phyloP scores from a whole-genome alignment of 1,284 basidiomycete genomes.

The Sphaerobolus stellatus region DNA sequence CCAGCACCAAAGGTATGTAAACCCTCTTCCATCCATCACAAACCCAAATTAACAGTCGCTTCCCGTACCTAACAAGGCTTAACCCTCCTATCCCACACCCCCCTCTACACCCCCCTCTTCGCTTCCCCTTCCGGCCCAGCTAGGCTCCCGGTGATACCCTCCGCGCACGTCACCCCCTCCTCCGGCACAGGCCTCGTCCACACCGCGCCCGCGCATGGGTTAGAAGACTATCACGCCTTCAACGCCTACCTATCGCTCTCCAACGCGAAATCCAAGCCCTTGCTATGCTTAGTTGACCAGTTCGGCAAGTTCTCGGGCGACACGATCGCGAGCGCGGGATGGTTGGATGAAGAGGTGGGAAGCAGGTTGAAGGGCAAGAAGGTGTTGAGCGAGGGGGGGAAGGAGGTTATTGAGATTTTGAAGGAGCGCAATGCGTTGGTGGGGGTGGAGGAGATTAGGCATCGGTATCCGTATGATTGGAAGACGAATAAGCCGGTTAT shows the following conservation, averaged over 20 bases:
- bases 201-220: slow-evolving; percentile 92
- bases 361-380: slow-evolving; percentile 62
- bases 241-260: slow-evolving; percentile 44
- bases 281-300: slow-evolving; percentile 77
- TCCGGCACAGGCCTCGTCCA: slow-evolving; percentile 98
- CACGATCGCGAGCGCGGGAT: slow-evolving; percentile 40
- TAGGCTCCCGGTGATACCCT: slow-evolving; percentile 45
- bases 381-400: slow-evolving; percentile 73
- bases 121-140: slow-evolving; percentile 14
- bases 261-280: slow-evolving; percentile 27
- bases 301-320: slow-evolving; percentile 72
- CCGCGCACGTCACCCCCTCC: slow-evolving; percentile 77
- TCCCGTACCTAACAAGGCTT: slow-evolving; percentile 33
- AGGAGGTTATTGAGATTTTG: slow-evolving; percentile 65
- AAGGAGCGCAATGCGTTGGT: slow-evolving; percentile 57
- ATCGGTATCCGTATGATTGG: slow-evolving; percentile 98
- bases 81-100: slow-evolving; percentile 65
- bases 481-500: slow-evolving; percentile 93
- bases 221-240: slow-evolving; percentile 83
- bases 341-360: slow-evolving; percentile 49
- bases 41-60: background rate
- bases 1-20: slow-evolving; percentile 49
- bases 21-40: background rate
- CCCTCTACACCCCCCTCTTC: slow-evolving; percentile 55
- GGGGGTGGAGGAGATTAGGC: slow-evolving; percentile 72